Evolutionary conservation across 129 eudicot species (phyloP).

Genomic region (Helichrysum umbraculigerum): DNA sequence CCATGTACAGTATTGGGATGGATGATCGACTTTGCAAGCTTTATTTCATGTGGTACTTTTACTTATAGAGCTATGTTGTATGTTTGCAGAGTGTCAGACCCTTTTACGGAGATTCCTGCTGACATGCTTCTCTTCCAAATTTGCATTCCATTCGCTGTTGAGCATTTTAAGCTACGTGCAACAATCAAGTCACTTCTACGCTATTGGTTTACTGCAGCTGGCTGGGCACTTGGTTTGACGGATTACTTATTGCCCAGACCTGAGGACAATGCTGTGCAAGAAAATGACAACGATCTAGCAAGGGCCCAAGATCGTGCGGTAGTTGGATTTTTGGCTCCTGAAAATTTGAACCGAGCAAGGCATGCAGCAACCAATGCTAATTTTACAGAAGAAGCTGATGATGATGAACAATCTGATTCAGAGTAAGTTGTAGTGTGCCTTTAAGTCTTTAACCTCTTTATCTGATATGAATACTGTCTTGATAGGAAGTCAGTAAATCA

Average conservation of each 20-base stretch:
- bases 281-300: slow-evolving; percentile 61
- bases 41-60: slow-evolving; percentile 13
- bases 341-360: slow-evolving; percentile 53
- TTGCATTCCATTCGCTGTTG: slow-evolving; percentile 91
- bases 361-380: slow-evolving; percentile 28
- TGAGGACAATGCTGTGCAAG: slow-evolving; percentile 64
- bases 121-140: slow-evolving; percentile 94
- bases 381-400: slow-evolving; percentile 51
- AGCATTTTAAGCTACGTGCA: slow-evolving; percentile 76
- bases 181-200: slow-evolving; percentile 80
- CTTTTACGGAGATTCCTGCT: slow-evolving; percentile 93
- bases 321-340: slow-evolving; percentile 42
- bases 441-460: neutral
- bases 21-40: neutral
- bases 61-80: neutral
- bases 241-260: slow-evolving; percentile 77
- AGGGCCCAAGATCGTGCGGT: slow-evolving; percentile 58
- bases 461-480: neutral
- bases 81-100: slow-evolving; percentile 82
- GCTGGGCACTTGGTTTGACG: slow-evolving; percentile 83
- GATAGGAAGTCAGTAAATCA: neutral
- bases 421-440: slow-evolving; percentile 56
- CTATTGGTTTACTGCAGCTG: slow-evolving; percentile 88
- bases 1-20: neutral
- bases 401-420: slow-evolving; percentile 67